Conservation (phyloP, 495 filamentous ascomycete species). For the Darksidea phi region DNA sequence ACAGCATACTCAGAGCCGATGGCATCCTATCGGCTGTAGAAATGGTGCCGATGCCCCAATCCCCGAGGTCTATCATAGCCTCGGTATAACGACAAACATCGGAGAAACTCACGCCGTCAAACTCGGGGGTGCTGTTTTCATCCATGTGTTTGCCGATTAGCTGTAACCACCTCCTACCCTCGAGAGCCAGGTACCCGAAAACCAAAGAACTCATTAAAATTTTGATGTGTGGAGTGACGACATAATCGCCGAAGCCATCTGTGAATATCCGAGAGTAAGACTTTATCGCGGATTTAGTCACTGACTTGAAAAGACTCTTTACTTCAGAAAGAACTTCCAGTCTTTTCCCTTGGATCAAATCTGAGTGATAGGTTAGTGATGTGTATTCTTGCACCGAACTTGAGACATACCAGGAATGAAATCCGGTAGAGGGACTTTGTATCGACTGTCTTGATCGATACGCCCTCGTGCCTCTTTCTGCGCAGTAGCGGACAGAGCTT, state of each 20-base stretch:
- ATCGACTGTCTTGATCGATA: neutral
- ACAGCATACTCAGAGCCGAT: neutral
- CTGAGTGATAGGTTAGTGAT: too few species aligned
- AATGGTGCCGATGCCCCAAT: neutral
- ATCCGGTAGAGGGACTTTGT: neutral
- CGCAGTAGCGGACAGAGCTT: neutral
- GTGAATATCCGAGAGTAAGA: too few species aligned
- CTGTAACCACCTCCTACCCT: neutral
- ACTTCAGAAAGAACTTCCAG: too few species aligned
- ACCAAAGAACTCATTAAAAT: neutral
- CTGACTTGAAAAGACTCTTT: too few species aligned
- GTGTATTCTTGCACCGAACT: too few species aligned
- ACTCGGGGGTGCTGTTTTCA: neutral
- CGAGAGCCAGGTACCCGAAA: neutral
- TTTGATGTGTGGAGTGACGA: too few species aligned
- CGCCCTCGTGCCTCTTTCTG: neutral
- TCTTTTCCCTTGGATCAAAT: too few species aligned
- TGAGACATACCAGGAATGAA: neutral
- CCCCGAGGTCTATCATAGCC: neutral
- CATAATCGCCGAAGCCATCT: too few species aligned
- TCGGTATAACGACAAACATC: neutral
- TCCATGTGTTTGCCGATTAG: neutral
- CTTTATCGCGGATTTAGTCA: too few species aligned
- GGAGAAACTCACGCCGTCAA: neutral
- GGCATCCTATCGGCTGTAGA: neutral